Evolutionary conservation across 805 yeast species (phyloP), one percentile per base, ranked within the genome.

Genomic region (Candida lessepsii): DNA sequence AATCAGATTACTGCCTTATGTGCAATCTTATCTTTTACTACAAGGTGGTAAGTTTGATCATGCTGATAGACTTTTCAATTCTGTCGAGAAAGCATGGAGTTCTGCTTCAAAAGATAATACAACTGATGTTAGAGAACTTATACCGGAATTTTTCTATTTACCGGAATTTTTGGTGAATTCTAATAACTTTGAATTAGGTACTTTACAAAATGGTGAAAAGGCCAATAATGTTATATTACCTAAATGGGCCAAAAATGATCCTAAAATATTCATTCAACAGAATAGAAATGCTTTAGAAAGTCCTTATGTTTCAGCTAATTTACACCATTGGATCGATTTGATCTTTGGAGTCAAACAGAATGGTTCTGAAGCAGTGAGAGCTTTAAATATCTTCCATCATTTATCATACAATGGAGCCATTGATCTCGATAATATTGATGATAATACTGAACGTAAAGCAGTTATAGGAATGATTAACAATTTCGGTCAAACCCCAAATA

Each of bases 11-110:
- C 76, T 81, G 46, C 96, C 96, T 0, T 86, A 80, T 60, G 91
- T 84, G 2, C 86, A 84, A 39, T 82, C 95, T 0, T 87, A 84
- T 52, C 60, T 86, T 29, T 55, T 86, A 14, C 62, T 89, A 6
- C 96, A 88, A 65, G 96, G 93, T 9, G 96, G 96, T 0, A 81
- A 77, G 41, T 86, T 88, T 65, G 96, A 88, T 47, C 95, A 83
- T 52, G 91, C 96, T 0, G 96, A 88, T 54, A 61, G 96, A 40
- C 58, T 87, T 8, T 88, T 88, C 54, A 73, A 78, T 49, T 84
- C 93, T 0, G 67, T 88, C 20, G 76, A 72, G n/a, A 78, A 83
- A 45, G 81, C 95, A 0, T 88, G 96, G 96, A 56, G 60, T 9
- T 85, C 95, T 5, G 86, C 95, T 0, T 78, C 95, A 0, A 60